Percentiles rank a stretch among this genome's conserved stretches.
These are phyloP conservation scores for Eucalyptus camaldulensis DNA, from an alignment of 345 rosid genomes.

Conservation along the genomic window DNA sequence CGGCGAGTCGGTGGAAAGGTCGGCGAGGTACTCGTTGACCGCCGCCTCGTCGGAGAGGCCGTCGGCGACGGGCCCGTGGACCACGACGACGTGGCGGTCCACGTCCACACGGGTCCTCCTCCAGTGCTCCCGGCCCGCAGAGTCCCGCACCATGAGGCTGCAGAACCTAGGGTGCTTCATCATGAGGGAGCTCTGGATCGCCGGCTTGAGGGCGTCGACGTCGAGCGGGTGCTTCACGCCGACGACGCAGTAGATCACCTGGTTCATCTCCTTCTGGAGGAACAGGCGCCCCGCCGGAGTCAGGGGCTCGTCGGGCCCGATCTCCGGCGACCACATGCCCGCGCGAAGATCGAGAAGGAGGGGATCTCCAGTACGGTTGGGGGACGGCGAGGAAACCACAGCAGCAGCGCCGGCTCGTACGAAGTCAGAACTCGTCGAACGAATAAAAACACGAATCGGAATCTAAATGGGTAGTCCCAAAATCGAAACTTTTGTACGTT, in stretches of 20 bases:
- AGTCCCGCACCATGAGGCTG: slow-evolving; percentile 37
- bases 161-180: slow-evolving; percentile 41
- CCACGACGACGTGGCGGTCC: slow-evolving; percentile 19
- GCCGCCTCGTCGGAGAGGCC: not conserved
- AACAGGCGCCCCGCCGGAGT: slow-evolving; percentile 52
- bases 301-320: slow-evolving; percentile 24
- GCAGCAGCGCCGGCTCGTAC: no score
- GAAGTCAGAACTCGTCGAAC: not conserved
- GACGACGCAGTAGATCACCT: slow-evolving; percentile 33
- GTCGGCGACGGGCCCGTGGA: not conserved
- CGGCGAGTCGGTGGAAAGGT: slow-evolving; percentile 21
- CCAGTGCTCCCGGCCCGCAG: slow-evolving; percentile 36
- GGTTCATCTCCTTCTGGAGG: slow-evolving; percentile 24
- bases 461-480: not conserved
- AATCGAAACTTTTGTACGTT: not conserved
- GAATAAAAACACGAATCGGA: not conserved
- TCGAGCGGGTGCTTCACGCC: slow-evolving; percentile 12
- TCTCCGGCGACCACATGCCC: not conserved
- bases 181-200: slow-evolving; percentile 13
- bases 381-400: not conserved
- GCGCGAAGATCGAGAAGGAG: not conserved
- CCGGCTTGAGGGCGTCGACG: slow-evolving; percentile 6
- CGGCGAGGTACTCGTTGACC: slow-evolving; percentile 35
- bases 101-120: slow-evolving; percentile 24
- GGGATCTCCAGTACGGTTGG: not conserved